Evolutionary conservation across 1,284 basidiomycete species (phyloP), one percentile per base, ranked within the genome.

Genomic region (Apiotrichum mycotoxinovorans): DNA sequence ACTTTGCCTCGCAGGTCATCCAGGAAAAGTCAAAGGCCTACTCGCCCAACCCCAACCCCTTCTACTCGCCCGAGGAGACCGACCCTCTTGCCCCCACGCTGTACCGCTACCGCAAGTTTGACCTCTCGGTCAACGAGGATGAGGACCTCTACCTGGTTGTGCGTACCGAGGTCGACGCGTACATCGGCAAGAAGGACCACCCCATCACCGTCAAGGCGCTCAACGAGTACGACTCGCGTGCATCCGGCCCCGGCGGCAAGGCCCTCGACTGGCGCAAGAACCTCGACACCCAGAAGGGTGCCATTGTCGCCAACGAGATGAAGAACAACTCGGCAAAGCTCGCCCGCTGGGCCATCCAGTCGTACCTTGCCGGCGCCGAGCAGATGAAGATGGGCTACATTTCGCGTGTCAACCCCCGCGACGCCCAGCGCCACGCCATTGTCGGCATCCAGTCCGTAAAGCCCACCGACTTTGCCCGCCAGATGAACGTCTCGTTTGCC

Each of bases 241-340:
- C 92, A 1, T 85, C 87, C 66, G 95, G 95, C 35, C 65, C 70
- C 42, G 57, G 65, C 22, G 72, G 67, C 44, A 76, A 77, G 58
- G 93, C 95, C 18, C 90, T 92, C 23, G 96, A 98, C 78, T 99
- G 96, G 96, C 86, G 94, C 49, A 84, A 88, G 49, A 96, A 96
- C 78, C 82, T 99, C 51, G 96, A 99, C 78, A 86, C 89, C 10
- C 94, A 98, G 78, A 87, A 94, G 59, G 96, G 96, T 70, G 96
- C 96, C 3, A 95, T 99, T 44, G 92, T 98, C 57, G 93, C 96
- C 46, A 96, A 92, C 42, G 96, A 99, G 82, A 98, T 98, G 96
- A 98, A 98, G 83, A 99, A 98, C 81, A 99, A 99, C 80, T 91
- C 88, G 71, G 94, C 88, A 81, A 98, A 98, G 79, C 84, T 99